These are phyloP conservation scores for Cicer yamashitae DNA, from an alignment of 306 rosid genomes.

Conservation along the genomic window DNA sequence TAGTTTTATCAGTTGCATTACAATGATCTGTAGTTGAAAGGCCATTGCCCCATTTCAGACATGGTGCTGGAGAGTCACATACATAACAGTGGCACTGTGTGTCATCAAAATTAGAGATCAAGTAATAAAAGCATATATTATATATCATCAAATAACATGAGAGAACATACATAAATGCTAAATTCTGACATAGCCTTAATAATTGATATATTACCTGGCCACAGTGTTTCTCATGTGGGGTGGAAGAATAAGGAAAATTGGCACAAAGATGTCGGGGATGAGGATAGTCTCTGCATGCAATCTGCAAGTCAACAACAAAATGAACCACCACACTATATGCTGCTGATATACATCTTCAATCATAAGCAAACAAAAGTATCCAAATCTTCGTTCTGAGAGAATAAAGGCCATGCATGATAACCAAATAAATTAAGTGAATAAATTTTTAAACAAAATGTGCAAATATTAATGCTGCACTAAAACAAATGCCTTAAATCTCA, in stretches of 20 bases:
- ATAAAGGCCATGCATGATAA: neutral
- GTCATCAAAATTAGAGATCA: slow-evolving; percentile 38
- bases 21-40: slow-evolving; percentile 60
- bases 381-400: neutral
- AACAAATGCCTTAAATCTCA: neutral
- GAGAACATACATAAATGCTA: neutral
- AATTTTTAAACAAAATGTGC: neutral
- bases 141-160: neutral
- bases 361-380: neutral
- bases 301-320: slow-evolving; percentile 53
- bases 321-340: slow-evolving; percentile 28
- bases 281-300: slow-evolving; percentile 91
- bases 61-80: slow-evolving; percentile 78
- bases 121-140: slow-evolving; percentile 8
- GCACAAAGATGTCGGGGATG: slow-evolving; percentile 85
- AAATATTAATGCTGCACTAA: neutral
- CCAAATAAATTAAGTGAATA: neutral
- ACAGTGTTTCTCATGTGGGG: slow-evolving; percentile 67
- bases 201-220: slow-evolving; percentile 54
- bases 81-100: slow-evolving; percentile 89
- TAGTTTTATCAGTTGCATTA: slow-evolving; percentile 74
- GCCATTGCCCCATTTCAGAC: slow-evolving; percentile 67
- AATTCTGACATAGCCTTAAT: slow-evolving; percentile 17
- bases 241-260: slow-evolving; percentile 63
- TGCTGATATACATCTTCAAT: neutral